Evolutionary conservation across 2,329 filamentous ascomycete species (phyloP).

Genomic region (Dactylonectria estremocensis): DNA sequence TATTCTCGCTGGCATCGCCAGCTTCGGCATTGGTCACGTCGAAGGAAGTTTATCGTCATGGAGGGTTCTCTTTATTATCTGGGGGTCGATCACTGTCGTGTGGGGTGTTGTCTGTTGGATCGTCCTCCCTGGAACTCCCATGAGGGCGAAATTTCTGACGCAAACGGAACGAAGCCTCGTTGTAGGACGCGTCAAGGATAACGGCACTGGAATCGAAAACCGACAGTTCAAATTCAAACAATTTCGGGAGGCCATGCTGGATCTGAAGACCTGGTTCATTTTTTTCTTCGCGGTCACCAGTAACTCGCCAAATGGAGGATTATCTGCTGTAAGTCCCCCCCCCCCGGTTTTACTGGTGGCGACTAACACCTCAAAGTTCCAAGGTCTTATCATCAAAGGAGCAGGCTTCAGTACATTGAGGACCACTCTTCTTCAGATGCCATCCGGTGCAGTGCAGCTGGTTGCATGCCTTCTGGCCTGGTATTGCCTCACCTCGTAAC

Average conservation of each 20-base stretch:
- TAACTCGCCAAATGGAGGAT: slow-evolving; percentile 70
- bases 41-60: slow-evolving; percentile 22
- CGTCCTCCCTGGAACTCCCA: slow-evolving; percentile 67
- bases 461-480: slow-evolving; percentile 33
- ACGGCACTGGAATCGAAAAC: slow-evolving; percentile 68
- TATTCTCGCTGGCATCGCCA: slow-evolving; percentile 39
- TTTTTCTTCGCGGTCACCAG: slow-evolving; percentile 66
- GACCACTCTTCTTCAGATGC: slow-evolving; percentile 38
- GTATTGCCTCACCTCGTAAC: slow-evolving; percentile 17
- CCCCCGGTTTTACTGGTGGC: rapidly evolving
- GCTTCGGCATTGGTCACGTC: slow-evolving; percentile 41
- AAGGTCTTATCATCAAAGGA: slow-evolving; percentile 44
- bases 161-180: slow-evolving; percentile 62
- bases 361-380: slow-evolving; percentile 32
- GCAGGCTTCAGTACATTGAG: slow-evolving; percentile 39
- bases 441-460: slow-evolving; percentile 34
- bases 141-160: slow-evolving; percentile 65
- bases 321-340: slow-evolving; percentile 30
- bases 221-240: slow-evolving; percentile 64
- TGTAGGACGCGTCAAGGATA: slow-evolving; percentile 63
- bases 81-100: slow-evolving; percentile 47
- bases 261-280: slow-evolving; percentile 74
- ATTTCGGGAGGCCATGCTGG: slow-evolving; percentile 62
- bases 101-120: slow-evolving; percentile 71
- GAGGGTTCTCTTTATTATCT: slow-evolving; percentile 37